Evolutionary conservation across 495 filamentous ascomycete species (phyloP).

Genomic region (Hypoxylon fragiforme): DNA sequence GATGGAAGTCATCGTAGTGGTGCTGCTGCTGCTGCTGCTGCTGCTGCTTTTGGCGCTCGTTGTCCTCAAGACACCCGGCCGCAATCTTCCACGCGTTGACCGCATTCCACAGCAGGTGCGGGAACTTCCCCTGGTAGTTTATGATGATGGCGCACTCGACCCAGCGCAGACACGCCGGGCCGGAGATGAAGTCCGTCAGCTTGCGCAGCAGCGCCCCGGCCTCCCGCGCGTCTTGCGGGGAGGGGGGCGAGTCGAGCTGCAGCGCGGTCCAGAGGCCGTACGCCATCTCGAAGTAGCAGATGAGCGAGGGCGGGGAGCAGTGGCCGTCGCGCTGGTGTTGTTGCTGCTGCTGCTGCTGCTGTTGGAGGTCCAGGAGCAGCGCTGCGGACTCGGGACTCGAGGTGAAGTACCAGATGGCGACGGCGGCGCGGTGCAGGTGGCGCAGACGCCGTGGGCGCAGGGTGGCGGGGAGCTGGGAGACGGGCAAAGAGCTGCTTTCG

Average conservation of each 20-base stretch:
- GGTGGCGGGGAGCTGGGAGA: conserved; percentile 9
- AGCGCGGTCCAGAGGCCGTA: conserved; percentile 35
- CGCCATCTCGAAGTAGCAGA: conserved; percentile 35
- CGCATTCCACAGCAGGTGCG: conserved; percentile 29
- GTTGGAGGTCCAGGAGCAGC: conserved; percentile 9
- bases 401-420: conserved; percentile 26
- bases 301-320: neutral
- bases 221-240: conserved; percentile 16
- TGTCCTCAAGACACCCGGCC: too few relatives aligned
- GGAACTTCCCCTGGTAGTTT: conserved; percentile 31
- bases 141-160: conserved; percentile 36
- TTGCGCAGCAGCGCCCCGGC: conserved; percentile 15
- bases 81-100: conserved; percentile 23
- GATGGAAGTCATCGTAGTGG: too few relatives aligned
- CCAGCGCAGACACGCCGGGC: conserved; percentile 32
- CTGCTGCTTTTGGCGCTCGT: too few relatives aligned
- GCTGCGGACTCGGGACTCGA: conserved; percentile 9
- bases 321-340: too few relatives aligned
- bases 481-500: conserved; percentile 12
- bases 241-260: conserved; percentile 15
- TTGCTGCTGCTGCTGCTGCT: too few relatives aligned
- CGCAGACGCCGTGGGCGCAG: conserved; percentile 20
- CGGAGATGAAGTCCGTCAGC: conserved; percentile 15
- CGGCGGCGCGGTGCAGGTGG: conserved; percentile 16
- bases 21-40: too few relatives aligned